These are phyloP conservation scores for Xylaria curta DNA, from an alignment of 495 filamentous ascomycete genomes.

Conservation along the genomic window DNA sequence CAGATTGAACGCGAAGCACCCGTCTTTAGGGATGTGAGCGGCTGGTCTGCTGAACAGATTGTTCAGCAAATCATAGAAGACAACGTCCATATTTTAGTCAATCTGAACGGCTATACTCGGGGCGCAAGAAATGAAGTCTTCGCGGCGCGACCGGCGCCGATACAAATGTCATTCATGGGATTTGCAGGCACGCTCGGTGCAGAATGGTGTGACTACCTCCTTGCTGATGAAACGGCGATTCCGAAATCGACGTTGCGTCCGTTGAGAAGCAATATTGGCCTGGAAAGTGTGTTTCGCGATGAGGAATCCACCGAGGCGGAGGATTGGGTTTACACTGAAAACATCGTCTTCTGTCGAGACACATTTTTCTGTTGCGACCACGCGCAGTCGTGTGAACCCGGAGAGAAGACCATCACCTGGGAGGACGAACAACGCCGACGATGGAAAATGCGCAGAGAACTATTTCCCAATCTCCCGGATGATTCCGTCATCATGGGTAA, in stretches of 20 bases:
- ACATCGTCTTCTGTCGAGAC: slow-evolving; percentile 91
- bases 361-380: slow-evolving; percentile 99
- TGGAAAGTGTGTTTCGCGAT: slow-evolving; percentile 75
- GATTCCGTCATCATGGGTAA: slow-evolving; percentile 93
- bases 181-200: slow-evolving; percentile 96
- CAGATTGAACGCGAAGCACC: slow-evolving; percentile 96
- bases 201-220: slow-evolving; percentile 98
- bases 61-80: slow-evolving; percentile 93
- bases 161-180: slow-evolving; percentile 99
- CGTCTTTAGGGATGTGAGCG: slow-evolving; percentile 86
- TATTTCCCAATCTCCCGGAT: slow-evolving; percentile 85
- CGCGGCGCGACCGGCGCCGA: slow-evolving; percentile 90
- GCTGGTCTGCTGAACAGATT: slow-evolving; percentile 83
- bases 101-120: slow-evolving; percentile 96
- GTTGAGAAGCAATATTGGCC: slow-evolving; percentile 71
- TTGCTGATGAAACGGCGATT: slow-evolving; percentile 88
- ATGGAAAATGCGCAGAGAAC: slow-evolving; percentile 93
- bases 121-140: slow-evolving; percentile 98
- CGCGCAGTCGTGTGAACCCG: slow-evolving; percentile 82
- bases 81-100: slow-evolving; percentile 94
- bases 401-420: slow-evolving; percentile 73
- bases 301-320: slow-evolving; percentile 67
- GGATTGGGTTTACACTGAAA: slow-evolving; percentile 96
- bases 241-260: slow-evolving; percentile 82
- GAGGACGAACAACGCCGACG: slow-evolving; percentile 81